Percentiles rank a stretch among this genome's conserved stretches.
Conservation (phyloP, 495 filamentous ascomycete genomes). For the Rusavskia elegans region DNA sequence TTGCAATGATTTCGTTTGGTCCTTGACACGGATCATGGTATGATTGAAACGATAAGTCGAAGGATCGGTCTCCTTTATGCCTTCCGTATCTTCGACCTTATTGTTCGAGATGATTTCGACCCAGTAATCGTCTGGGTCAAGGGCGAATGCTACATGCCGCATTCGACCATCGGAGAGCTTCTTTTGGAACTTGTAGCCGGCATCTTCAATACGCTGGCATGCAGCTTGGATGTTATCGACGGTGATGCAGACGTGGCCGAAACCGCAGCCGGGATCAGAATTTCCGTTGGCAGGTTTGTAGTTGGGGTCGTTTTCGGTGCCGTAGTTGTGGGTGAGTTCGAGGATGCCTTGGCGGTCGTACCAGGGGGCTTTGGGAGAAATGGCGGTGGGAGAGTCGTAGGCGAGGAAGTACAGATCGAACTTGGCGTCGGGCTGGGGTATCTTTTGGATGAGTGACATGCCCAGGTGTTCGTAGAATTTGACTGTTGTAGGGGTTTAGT, state of each 20-base stretch:
- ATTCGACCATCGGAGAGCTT: slow-evolving; percentile 77
- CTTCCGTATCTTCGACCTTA: slow-evolving; percentile 31
- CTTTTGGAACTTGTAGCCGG: slow-evolving; percentile 89
- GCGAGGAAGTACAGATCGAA: slow-evolving; percentile 83
- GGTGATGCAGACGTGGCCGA: slow-evolving; percentile 76
- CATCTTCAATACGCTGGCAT: slow-evolving; percentile 75
- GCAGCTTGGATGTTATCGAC: slow-evolving; percentile 86
- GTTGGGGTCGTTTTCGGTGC: slow-evolving; percentile 71
- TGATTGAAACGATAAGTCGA: slow-evolving; percentile 49
- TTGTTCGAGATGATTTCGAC: slow-evolving; percentile 49
- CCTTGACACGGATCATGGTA: slow-evolving; percentile 94
- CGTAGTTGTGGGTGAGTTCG: slow-evolving; percentile 94
- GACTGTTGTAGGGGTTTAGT: slow-evolving; percentile 27
- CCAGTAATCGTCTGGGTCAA: slow-evolving; percentile 94
- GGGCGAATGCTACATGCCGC: slow-evolving; percentile 76
- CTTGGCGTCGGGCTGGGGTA: slow-evolving; percentile 60
- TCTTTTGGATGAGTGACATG: slow-evolving; percentile 64
- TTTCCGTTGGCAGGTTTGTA: slow-evolving; percentile 84
- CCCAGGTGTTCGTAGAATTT: slow-evolving; percentile 93
- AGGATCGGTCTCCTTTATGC: slow-evolving; percentile 35
- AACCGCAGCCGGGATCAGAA: slow-evolving; percentile 68
- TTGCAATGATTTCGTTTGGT: slow-evolving; percentile 61
- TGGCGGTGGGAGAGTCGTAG: slow-evolving; percentile 48
- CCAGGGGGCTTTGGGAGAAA: slow-evolving; percentile 44
- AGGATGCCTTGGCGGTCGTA: slow-evolving; percentile 79